Percentiles rank a stretch among this genome's conserved stretches.
Conservation (phyloP, 169 alveolate genomes). For the Amoebophrya sp. region DNA sequence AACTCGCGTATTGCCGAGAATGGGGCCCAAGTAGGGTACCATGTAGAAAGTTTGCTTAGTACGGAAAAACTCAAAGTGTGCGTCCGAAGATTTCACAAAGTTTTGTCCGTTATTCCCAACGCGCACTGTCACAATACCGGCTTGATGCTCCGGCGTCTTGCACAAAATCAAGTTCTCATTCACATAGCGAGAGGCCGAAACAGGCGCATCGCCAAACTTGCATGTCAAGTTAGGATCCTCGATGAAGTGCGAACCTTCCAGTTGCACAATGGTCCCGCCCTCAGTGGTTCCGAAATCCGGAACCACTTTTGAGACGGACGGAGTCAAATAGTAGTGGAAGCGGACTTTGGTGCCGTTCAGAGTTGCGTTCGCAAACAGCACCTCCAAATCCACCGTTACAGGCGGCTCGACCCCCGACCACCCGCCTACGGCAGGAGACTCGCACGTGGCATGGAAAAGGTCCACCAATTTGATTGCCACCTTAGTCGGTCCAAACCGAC, state of each 20-base stretch:
- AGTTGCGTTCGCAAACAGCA: not conserved
- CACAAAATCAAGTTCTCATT: conserved; percentile 18
- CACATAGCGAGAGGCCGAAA: conserved; percentile 27
- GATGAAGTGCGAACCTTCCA: conserved; percentile 48
- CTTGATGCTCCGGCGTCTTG: conserved; percentile 16
- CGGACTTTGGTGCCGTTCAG: not conserved
- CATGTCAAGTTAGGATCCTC: conserved; percentile 43
- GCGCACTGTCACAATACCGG: conserved; percentile 22
- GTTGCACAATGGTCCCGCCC: conserved; percentile 47
- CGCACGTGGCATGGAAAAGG: conserved; percentile 32
- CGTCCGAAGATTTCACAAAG: conserved; percentile 29
- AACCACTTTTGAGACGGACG: conserved; percentile 46
- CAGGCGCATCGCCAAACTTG: conserved; percentile 42
- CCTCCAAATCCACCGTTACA: not conserved
- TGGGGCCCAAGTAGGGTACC: conserved; percentile 48
- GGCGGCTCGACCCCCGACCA: not conserved
- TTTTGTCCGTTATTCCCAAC: conserved; percentile 46
- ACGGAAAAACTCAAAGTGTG: not conserved
- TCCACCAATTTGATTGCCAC: conserved; percentile 40
- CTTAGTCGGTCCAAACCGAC: conserved; percentile 39
- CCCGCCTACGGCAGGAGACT: not conserved
- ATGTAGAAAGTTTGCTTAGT: conserved; percentile 40
- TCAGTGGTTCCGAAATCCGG: conserved; percentile 45
- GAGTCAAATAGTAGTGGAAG: conserved; percentile 44
- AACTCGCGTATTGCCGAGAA: conserved; percentile 45